Percentiles rank a stretch among this genome's conserved stretches.
These are phyloP conservation scores for Wilcoxina mikolae DNA, from an alignment of 495 filamentous ascomycete species.

Conservation along the genomic window DNA sequence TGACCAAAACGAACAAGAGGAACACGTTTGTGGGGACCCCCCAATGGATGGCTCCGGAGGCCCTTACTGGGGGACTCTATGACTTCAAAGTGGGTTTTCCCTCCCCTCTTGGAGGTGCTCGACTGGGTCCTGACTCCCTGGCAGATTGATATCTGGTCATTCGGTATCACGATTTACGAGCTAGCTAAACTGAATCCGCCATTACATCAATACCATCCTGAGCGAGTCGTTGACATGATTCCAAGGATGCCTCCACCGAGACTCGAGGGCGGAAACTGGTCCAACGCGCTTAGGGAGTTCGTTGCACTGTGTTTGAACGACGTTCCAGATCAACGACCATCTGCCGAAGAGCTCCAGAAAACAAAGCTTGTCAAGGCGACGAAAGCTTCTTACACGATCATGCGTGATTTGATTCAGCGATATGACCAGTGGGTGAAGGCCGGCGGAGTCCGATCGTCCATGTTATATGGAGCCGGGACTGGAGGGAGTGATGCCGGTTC, in stretches of 20 bases:
- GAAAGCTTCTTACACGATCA: conserved; percentile 46
- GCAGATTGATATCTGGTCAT: conserved; percentile 89
- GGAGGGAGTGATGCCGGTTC: conserved; percentile 63
- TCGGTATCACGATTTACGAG: conserved; percentile 79
- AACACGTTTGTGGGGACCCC: conserved; percentile 89
- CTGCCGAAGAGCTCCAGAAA: conserved; percentile 48
- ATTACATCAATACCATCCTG: conserved; percentile 38
- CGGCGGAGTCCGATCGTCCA: conserved; percentile 68
- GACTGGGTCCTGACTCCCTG: conserved; percentile 38
- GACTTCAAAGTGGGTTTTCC: conserved; percentile 38
- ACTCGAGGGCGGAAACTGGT: conserved; percentile 63
- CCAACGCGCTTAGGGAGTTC: conserved; percentile 56
- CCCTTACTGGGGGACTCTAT: conserved; percentile 43
- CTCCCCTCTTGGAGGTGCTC: conserved; percentile 52
- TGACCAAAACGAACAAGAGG: conserved; percentile 69
- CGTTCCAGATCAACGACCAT: conserved; percentile 57
- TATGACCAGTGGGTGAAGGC: conserved; percentile 76
- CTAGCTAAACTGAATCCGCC: conserved; percentile 83
- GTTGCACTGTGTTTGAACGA: conserved; percentile 68
- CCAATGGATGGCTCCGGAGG: conserved; percentile 94
- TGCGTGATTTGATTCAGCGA: conserved; percentile 58
- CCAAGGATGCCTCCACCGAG: conserved; percentile 39
- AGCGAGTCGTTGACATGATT: conserved; percentile 37
- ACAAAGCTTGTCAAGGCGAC: conserved; percentile 52
- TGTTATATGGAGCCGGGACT: conserved; percentile 41